Conservation (phyloP, 1,139 yeast genomes). For the Nakaseomyces sp. region DNA sequence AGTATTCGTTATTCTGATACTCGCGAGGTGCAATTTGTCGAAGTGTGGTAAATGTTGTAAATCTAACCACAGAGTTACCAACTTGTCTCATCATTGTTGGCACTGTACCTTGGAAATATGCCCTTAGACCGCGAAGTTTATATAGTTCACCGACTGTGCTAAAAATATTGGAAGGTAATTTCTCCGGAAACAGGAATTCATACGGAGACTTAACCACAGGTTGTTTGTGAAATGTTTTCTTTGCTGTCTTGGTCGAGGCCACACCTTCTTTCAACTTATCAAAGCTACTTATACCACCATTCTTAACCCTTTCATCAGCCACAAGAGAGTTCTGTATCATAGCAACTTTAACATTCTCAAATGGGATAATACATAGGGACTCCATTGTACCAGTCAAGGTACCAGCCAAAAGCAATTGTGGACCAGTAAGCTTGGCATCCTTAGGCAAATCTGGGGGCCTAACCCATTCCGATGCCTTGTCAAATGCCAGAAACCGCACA, state of each 20-base stretch:
- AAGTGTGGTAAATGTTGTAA: slow-evolving; percentile 70
- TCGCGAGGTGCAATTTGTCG: slow-evolving; percentile 60
- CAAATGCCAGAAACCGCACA: slow-evolving; percentile 65
- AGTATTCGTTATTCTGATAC: slow-evolving; percentile 34
- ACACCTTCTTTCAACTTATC: slow-evolving; percentile 9
- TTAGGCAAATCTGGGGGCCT: slow-evolving; percentile 37
- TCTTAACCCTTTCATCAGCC: slow-evolving; percentile 10
- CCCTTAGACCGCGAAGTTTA: slow-evolving; percentile 61
- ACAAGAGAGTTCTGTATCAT: slow-evolving; percentile 62
- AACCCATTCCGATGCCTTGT: slow-evolving; percentile 71
- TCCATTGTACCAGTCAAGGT: slow-evolving; percentile 77
- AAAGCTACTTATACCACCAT: slow-evolving; percentile 5
- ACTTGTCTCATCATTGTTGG: slow-evolving; percentile 77
- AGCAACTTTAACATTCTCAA: slow-evolving; percentile 77
- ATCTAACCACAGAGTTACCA: slow-evolving; percentile 71
- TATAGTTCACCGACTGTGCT: slow-evolving; percentile 60
- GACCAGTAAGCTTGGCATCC: slow-evolving; percentile 52
- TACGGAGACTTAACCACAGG: slow-evolving; percentile 11
- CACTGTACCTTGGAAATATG: slow-evolving; percentile 72
- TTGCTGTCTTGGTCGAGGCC: slow-evolving; percentile 5
- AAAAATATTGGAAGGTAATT: slow-evolving; percentile 27
- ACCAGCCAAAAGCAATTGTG: slow-evolving; percentile 74
- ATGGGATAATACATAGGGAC: slow-evolving; percentile 78
- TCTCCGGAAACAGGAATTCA: slow-evolving; percentile 13
- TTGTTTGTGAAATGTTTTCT: slow-evolving; percentile 22